Conservation (phyloP, 768 basidiomycete species). For the Russula sp. region DNA sequence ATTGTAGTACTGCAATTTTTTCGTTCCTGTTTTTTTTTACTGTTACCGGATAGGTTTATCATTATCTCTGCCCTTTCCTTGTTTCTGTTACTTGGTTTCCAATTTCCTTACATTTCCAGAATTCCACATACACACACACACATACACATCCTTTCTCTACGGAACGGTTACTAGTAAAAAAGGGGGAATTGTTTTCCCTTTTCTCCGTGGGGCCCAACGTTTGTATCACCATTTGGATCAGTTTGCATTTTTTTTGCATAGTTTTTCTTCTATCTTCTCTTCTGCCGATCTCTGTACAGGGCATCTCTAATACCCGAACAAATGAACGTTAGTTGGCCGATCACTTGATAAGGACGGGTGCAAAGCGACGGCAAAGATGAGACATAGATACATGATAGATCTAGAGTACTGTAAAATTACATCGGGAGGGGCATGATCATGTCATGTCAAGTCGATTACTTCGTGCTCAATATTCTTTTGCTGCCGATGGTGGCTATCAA, state of each 20-base stretch:
- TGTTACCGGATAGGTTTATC: constrained; percentile 19
- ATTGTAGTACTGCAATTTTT: background rate
- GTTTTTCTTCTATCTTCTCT: background rate
- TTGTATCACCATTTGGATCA: constrained; percentile 23
- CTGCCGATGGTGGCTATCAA: too few species aligned
- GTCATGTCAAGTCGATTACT: constrained; percentile 45
- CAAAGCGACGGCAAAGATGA: background rate
- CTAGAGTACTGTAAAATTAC: too few species aligned
- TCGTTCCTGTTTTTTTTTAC: background rate
- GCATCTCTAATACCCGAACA: constrained; percentile 15
- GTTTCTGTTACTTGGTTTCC: constrained; percentile 5
- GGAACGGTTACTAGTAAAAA: background rate
- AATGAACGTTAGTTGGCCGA: background rate
- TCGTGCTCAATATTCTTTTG: constrained; percentile 26
- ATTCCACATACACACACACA: background rate
- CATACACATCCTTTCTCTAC: background rate
- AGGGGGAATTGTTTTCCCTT: background rate
- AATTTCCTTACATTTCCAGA: background rate
- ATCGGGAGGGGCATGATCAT: too few species aligned
- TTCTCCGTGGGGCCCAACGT: background rate
- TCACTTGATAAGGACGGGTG: background rate
- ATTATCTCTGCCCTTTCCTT: constrained; percentile 17
- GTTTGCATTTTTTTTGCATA: background rate
- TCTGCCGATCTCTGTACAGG: constrained; percentile 16
- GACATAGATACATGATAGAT: background rate